These are phyloP conservation scores for Glycine tomentella DNA, from an alignment of 306 rosid species.

Conservation along the genomic window DNA sequence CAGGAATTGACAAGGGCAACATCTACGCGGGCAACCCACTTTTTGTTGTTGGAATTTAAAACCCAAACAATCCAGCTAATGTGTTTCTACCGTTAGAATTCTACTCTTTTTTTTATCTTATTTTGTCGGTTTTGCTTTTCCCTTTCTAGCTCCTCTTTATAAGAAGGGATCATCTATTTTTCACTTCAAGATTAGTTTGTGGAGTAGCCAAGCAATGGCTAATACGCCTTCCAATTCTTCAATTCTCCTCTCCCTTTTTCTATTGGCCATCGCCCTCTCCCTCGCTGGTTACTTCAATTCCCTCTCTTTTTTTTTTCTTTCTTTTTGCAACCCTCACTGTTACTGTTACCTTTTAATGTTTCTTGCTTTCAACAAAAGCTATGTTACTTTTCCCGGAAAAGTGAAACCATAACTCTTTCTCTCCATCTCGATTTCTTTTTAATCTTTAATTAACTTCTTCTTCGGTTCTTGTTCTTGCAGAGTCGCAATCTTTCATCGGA, in stretches of 20 bases:
- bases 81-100: not conserved
- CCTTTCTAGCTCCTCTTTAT: not conserved
- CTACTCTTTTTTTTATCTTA: not conserved
- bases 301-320: not conserved
- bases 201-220: constrained; percentile 49
- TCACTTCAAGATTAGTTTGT: not conserved
- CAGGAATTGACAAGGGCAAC: not conserved
- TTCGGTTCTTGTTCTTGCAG: constrained; percentile 55
- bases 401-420: not conserved
- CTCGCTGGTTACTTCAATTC: constrained; percentile 45
- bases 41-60: not conserved
- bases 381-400: constrained; percentile 29
- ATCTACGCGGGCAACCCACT: not conserved
- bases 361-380: not conserved
- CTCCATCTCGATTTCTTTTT: not conserved
- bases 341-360: not conserved
- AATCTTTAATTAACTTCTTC: not conserved
- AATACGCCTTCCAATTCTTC: constrained; percentile 3
- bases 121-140: not conserved
- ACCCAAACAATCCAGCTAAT: not conserved
- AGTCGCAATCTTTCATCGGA: constrained; percentile 83
- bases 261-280: constrained; percentile 46
- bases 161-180: not conserved
- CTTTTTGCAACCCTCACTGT: not conserved
- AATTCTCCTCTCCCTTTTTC: constrained; percentile 46